These are phyloP conservation scores for Pythium biforme DNA, from an alignment of 352 stramenopile genomes.

Conservation along the genomic window DNA sequence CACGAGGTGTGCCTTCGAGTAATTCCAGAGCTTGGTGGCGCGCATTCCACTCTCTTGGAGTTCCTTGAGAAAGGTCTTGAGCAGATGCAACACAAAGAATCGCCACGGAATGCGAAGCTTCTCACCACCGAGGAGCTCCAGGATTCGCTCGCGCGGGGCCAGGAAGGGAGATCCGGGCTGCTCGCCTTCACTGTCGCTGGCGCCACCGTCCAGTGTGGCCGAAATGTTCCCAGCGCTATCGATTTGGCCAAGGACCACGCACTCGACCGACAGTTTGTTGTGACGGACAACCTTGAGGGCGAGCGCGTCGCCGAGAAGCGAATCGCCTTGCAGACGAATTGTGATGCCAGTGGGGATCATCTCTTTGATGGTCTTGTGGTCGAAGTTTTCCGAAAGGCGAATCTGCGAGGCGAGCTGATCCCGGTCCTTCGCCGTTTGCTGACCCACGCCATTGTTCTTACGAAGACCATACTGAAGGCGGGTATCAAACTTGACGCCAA, in stretches of 20 bases:
- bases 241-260: constrained; percentile 64
- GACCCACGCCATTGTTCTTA: constrained; percentile 30
- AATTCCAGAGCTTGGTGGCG: constrained; percentile 83
- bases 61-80: constrained; percentile 68
- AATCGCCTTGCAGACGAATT: constrained; percentile 74
- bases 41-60: constrained; percentile 67
- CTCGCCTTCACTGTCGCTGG: constrained; percentile 27
- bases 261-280: constrained; percentile 85
- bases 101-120: constrained; percentile 79
- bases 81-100: constrained; percentile 70
- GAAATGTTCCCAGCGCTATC: constrained; percentile 26
- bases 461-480: constrained; percentile 76
- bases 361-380: constrained; percentile 89
- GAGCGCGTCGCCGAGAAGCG: constrained; percentile 69
- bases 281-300: constrained; percentile 79
- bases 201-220: constrained; percentile 29
- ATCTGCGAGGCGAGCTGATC: constrained; percentile 73
- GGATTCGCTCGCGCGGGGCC: constrained; percentile 44
- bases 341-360: constrained; percentile 88
- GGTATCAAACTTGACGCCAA: constrained; percentile 87
- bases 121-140: constrained; percentile 82
- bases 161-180: constrained; percentile 6
- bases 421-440: constrained; percentile 30
- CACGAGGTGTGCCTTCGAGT: constrained; percentile 73
- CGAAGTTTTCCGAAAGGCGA: constrained; percentile 84